Base-by-base conservation (phyloP, 2,329 filamentous ascomycete species). In the Chrysoporthe austroafricana region DNA sequence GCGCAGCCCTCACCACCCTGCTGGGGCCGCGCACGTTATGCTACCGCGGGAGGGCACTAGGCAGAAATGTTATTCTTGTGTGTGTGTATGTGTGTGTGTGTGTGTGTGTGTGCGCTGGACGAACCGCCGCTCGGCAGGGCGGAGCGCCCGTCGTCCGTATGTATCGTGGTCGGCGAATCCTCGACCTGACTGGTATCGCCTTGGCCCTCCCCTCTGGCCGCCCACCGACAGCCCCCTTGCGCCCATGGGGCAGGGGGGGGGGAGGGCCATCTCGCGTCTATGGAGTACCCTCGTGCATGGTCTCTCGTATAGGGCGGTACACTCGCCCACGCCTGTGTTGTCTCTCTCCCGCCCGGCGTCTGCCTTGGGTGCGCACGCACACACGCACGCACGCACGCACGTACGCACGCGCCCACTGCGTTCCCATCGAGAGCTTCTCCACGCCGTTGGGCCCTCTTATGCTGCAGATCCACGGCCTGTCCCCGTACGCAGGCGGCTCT, bases 381-480 rank as follows among this genome's bases (percentile, higher is more conserved):
- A 2, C 26, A 26, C 26, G 26, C 26, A 26, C 26, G 26, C 26
- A 26, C 26, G 26, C 26, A 26, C 26, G 26, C 26, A 26, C 26
- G 26, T 26, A 26, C 57, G 36, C 52, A 54, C 34, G n/a, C 39
- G 46, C 48, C 42, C 14, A 18, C 43, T 61, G 26, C 21, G 14
- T 39, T 56, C 62, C 34, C 50, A 32, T n/a, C 48, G 39, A 26
- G 60, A 26, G 60, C 48, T 44, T 57, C 62, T 57, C 62, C 62
- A 63, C 48, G 34, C 36, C 18, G n/a, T 44, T 57, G 50, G 36
- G 50, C 39, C 42, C 36, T 61, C 36, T 32, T 26, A 18, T 48
- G 50, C 52, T 63, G 50, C 36, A 56, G 62, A 14, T 56, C 50
- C 46, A 56, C 50, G 39, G 14, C 13, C 62, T 63, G 21, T 63